phyloP scores from a whole-genome alignment of 2,329 filamentous ascomycete genomes.

The Calonectria pseudoreteaudii region DNA sequence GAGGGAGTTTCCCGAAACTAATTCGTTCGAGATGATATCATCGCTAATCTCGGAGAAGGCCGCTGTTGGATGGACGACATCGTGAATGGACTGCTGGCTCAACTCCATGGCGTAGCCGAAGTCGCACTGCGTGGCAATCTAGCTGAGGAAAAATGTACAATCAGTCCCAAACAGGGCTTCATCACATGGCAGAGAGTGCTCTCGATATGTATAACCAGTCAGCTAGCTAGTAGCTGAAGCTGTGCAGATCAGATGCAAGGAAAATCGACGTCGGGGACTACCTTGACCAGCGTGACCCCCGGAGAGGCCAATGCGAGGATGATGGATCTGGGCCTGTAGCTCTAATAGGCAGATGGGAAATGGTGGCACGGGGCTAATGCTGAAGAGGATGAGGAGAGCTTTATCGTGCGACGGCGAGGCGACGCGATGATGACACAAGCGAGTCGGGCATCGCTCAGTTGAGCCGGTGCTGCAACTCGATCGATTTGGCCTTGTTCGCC shows the following conservation, averaged over 20 bases:
- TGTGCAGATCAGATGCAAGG: slow-evolving; percentile 39
- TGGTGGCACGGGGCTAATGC: slow-evolving; percentile 24
- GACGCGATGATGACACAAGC: slow-evolving; percentile 33
- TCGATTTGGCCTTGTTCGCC: slow-evolving; percentile 24
- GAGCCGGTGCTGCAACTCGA: slow-evolving; percentile 27
- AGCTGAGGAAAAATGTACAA: slow-evolving; percentile 12
- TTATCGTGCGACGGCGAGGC: slow-evolving; percentile 36
- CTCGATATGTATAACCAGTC: slow-evolving; percentile 36
- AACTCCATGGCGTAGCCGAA: slow-evolving; percentile 61
- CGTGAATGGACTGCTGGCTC: slow-evolving; percentile 62
- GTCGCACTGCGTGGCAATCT: slow-evolving; percentile 20
- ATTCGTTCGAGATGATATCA: not conserved
- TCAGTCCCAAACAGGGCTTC: slow-evolving; percentile 30
- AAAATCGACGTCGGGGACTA: slow-evolving; percentile 5
- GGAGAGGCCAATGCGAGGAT: slow-evolving; percentile 18
- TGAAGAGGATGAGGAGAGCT: slow-evolving; percentile 19
- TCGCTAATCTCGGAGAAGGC: slow-evolving; percentile 52
- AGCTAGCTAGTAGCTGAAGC: slow-evolving; percentile 26
- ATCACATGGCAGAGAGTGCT: slow-evolving; percentile 34
- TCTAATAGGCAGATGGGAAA: slow-evolving; percentile 5
- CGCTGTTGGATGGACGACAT: slow-evolving; percentile 70
- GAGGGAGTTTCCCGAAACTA: not conserved
- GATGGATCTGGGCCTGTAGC: slow-evolving; percentile 16
- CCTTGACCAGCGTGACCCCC: slow-evolving; percentile 25
- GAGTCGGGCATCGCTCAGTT: slow-evolving; percentile 30